Percentiles rank a stretch among this genome's conserved stretches.
Conservation (phyloP, 805 yeast species). For the Starmerella tilneyi region DNA sequence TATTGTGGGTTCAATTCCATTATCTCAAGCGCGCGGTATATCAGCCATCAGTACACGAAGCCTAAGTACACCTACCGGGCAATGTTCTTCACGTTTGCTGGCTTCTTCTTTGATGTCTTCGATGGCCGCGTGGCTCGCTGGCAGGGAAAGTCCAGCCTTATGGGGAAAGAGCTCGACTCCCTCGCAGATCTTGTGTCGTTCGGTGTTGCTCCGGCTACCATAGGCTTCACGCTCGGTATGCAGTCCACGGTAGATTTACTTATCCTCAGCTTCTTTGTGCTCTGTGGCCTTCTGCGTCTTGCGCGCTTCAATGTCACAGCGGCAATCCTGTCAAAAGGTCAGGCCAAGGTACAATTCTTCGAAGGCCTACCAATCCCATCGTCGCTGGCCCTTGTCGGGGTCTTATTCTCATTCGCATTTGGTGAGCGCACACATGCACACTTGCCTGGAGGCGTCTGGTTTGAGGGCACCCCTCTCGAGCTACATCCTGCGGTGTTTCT, state of each 20-base stretch:
- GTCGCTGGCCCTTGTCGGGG: slow-evolving; percentile 58
- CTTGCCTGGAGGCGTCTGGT: slow-evolving; percentile 57
- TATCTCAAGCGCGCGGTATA: slow-evolving; percentile 71
- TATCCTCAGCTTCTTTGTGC: slow-evolving; percentile 68
- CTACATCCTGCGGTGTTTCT: slow-evolving; percentile 60
- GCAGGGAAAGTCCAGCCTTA: slow-evolving; percentile 78
- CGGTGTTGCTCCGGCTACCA: slow-evolving; percentile 90
- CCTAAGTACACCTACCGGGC: slow-evolving; percentile 63
- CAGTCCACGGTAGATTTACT: slow-evolving; percentile 73
- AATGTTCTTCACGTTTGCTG: slow-evolving; percentile 77
- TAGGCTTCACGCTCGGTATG: slow-evolving; percentile 85
- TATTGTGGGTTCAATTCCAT: slow-evolving; percentile 88
- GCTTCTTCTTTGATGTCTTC: slow-evolving; percentile 88
- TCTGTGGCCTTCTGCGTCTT: slow-evolving; percentile 86
- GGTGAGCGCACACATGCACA: slow-evolving; percentile 35
- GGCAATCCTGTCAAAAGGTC: slow-evolving; percentile 88
- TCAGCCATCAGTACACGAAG: slow-evolving; percentile 56
- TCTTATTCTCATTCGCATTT: slow-evolving; percentile 60
- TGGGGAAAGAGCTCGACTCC: slow-evolving; percentile 97
- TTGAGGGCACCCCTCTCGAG: slow-evolving; percentile 50
- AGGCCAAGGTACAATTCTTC: slow-evolving; percentile 63
- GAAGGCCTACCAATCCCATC: slow-evolving; percentile 97
- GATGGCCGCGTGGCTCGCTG: slow-evolving; percentile 96
- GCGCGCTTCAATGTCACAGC: slow-evolving; percentile 95
- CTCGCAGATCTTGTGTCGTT: slow-evolving; percentile 90